A percentile compares a stretch with the other conserved stretches of the same genome.
Conservation (phyloP, 345 rosid species). For the Populus nigra region DNA sequence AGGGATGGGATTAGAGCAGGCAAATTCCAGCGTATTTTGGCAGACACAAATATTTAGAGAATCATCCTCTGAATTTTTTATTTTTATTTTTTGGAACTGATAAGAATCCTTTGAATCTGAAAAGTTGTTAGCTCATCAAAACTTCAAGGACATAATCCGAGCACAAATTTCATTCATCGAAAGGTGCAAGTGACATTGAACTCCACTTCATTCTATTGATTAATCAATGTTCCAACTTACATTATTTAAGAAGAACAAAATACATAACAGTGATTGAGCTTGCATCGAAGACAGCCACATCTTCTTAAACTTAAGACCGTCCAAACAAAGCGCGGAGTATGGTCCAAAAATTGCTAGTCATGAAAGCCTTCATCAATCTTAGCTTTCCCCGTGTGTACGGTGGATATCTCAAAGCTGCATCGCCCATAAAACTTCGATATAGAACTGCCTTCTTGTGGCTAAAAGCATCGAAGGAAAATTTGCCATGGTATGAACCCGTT, state of each 20-base stretch:
- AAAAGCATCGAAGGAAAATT: conserved; percentile 89
- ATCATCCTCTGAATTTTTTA: no score
- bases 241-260: background rate
- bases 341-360: conserved; percentile 44
- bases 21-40: background rate
- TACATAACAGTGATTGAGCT: background rate
- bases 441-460: conserved; percentile 94
- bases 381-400: conserved; percentile 71
- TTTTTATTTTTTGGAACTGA: no score
- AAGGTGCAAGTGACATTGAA: background rate
- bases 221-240: background rate
- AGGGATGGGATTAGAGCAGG: background rate
- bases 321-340: conserved; percentile 57
- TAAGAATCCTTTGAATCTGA: no score
- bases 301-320: conserved; percentile 30
- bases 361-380: conserved; percentile 54
- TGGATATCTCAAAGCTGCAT: conserved; percentile 66
- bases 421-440: conserved; percentile 60
- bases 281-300: background rate
- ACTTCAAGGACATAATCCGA: background rate
- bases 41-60: background rate
- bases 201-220: background rate
- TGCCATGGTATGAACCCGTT: conserved; percentile 88
- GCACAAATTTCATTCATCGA: background rate
- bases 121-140: no score